Evolutionary conservation across 306 rosid genomes (phyloP).

Genomic region (Cercis canadensis): DNA sequence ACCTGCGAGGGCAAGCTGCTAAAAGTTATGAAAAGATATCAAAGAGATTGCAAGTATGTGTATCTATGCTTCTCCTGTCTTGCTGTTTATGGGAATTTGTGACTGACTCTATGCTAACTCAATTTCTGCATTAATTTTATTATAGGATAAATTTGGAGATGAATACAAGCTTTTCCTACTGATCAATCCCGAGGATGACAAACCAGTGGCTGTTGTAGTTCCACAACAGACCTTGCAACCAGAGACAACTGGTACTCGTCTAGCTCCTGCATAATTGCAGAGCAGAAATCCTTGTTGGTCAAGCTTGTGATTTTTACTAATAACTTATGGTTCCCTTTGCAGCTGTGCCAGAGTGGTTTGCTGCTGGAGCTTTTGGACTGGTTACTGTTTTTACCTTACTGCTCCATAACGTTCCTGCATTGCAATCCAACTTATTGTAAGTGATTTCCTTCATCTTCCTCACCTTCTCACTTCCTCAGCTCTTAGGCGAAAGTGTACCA

Average conservation of each 20-base stretch:
- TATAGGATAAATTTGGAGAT: slow-evolving; percentile 85
- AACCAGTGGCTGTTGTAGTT: slow-evolving; percentile 95
- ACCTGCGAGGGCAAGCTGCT: slow-evolving; percentile 87
- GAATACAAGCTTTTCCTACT: slow-evolving; percentile 86
- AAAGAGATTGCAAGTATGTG: slow-evolving; percentile 75
- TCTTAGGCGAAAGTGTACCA: slow-evolving; percentile 14
- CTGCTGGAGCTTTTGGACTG: slow-evolving; percentile 92
- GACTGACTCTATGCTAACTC: slow-evolving; percentile 25
- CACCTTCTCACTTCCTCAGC: slow-evolving; percentile 1
- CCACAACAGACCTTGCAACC: slow-evolving; percentile 90
- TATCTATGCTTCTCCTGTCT: slow-evolving; percentile 12
- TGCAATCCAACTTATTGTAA: slow-evolving; percentile 87
- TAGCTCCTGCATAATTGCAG: slow-evolving; percentile 25
- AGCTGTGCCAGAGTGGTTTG: slow-evolving; percentile 98
- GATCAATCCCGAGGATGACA: slow-evolving; percentile 95
- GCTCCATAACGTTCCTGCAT: slow-evolving; percentile 89
- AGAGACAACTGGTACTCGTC: slow-evolving; percentile 75
- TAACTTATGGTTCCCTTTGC: slow-evolving; percentile 38
- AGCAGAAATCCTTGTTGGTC: background rate
- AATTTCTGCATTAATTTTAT: slow-evolving; percentile 20
- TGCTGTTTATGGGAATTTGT: slow-evolving; percentile 13
- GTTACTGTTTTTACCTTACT: slow-evolving; percentile 86
- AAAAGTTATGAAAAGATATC: slow-evolving; percentile 88
- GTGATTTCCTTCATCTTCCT: slow-evolving; percentile 39
- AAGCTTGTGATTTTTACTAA: slow-evolving; percentile 29